phyloP scores from a whole-genome alignment of 2,329 filamentous ascomycete genomes.

The Sordariomycetes sp. region DNA sequence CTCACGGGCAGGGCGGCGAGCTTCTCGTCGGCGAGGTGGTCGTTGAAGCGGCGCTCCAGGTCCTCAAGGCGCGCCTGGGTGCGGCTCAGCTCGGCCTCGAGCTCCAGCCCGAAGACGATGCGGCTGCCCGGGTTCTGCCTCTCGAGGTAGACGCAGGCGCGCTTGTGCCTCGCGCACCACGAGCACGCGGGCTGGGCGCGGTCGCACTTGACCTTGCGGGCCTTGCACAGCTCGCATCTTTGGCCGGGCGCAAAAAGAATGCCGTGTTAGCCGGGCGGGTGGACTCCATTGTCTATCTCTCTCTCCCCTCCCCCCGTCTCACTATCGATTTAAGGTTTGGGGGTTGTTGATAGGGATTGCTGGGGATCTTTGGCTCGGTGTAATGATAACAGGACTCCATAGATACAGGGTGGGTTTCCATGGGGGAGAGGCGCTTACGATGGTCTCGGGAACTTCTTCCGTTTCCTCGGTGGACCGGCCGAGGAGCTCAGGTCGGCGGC shows the following conservation, averaged over 20 bases:
- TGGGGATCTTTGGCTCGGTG: neutral
- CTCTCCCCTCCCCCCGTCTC: too few relatives aligned
- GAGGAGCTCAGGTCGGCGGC: constrained; percentile 12
- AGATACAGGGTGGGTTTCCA: neutral
- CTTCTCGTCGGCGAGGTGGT: constrained; percentile 26
- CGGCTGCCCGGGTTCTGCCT: constrained; percentile 58
- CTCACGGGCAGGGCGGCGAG: neutral
- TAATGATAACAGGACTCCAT: neutral
- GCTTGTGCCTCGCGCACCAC: constrained; percentile 59
- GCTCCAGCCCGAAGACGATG: constrained; percentile 51
- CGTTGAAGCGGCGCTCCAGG: constrained; percentile 28
- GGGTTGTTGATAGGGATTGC: neutral
- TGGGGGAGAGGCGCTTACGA: constrained; percentile 19
- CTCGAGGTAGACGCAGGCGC: constrained; percentile 58
- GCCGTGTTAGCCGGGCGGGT: neutral
- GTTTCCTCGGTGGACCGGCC: constrained; percentile 19
- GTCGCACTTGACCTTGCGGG: constrained; percentile 36
- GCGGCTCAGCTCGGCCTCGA: constrained; percentile 42
- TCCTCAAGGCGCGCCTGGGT: constrained; percentile 35
- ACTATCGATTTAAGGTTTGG: neutral
- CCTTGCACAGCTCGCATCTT: constrained; percentile 33
- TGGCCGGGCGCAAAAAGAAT: neutral
- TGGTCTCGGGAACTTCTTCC: constrained; percentile 28
- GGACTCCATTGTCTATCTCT: too few relatives aligned
- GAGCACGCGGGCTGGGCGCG: constrained; percentile 52